These are phyloP conservation scores for Canavalia ensiformis DNA, from an alignment of 306 rosid species.

Conservation along the genomic window DNA sequence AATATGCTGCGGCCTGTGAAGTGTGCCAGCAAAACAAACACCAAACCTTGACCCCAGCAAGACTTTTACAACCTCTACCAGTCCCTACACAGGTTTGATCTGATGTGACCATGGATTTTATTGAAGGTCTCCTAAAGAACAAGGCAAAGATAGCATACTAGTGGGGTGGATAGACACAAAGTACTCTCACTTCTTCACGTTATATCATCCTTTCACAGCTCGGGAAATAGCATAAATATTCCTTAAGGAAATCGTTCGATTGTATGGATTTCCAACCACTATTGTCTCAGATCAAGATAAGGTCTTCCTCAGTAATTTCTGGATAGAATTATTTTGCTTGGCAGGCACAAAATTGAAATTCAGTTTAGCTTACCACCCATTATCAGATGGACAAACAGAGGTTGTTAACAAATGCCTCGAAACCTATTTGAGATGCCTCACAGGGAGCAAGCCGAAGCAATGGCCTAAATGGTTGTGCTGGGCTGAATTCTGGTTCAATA, in stretches of 20 bases:
- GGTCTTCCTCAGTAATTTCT: too few relatives aligned
- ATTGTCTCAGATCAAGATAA: too few relatives aligned
- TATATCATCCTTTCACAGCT: neutral
- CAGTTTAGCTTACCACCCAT: too few relatives aligned
- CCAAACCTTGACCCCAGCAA: neutral
- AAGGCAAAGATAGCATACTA: neutral
- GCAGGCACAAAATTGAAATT: too few relatives aligned
- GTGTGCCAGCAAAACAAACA: neutral
- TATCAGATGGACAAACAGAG: too few relatives aligned
- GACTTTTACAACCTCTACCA: neutral
- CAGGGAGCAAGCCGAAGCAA: too few relatives aligned
- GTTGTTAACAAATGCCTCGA: too few relatives aligned
- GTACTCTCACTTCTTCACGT: neutral
- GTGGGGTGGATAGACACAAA: neutral
- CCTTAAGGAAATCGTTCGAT: neutral
- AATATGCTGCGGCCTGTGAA: neutral
- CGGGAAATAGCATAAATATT: neutral
- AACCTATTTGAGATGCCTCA: too few relatives aligned
- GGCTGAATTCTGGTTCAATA: too few relatives aligned
- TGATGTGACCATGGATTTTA: neutral
- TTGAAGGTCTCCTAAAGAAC: neutral
- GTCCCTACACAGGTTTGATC: neutral
- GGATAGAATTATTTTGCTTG: too few relatives aligned
- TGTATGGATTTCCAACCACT: neutral
- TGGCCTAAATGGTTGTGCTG: too few relatives aligned